phyloP scores from a whole-genome alignment of 768 basidiomycete genomes.

The Rhodotorula kratochvilovae region DNA sequence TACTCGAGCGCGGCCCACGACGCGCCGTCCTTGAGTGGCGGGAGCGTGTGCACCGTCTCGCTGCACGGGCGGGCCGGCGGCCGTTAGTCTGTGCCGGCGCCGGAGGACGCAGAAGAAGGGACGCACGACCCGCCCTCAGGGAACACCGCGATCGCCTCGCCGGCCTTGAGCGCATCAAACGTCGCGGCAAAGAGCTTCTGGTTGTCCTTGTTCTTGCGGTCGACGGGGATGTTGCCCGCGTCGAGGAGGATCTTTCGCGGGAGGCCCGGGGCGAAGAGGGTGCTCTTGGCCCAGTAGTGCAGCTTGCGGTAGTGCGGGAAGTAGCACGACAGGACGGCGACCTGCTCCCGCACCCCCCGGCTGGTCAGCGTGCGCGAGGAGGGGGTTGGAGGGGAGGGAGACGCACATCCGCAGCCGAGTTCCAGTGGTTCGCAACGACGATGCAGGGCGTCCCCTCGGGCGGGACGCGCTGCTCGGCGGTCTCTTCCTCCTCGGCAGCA shows the following conservation, averaged over 20 bases:
- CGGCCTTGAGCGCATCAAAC: slow-evolving; percentile 73
- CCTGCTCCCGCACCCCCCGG: slow-evolving; percentile 30
- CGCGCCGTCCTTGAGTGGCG: slow-evolving; percentile 81
- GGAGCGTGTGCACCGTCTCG: slow-evolving; percentile 87
- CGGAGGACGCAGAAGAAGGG: no score
- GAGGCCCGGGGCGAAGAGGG: slow-evolving; percentile 73
- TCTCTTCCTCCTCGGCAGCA: not conserved
- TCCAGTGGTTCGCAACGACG: slow-evolving; percentile 37
- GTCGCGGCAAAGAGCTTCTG: slow-evolving; percentile 82
- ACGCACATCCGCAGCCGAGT: slow-evolving; percentile 38
- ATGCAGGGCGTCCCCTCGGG: slow-evolving; percentile 22
- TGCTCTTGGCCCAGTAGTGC: slow-evolving; percentile 85
- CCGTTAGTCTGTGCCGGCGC: slow-evolving; percentile 16
- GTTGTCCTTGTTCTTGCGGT: slow-evolving; percentile 83
- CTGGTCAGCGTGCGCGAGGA: slow-evolving; percentile 32
- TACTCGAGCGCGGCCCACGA: slow-evolving; percentile 95
- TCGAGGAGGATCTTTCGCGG: slow-evolving; percentile 69
- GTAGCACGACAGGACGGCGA: slow-evolving; percentile 51
- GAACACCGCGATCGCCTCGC: slow-evolving; percentile 83
- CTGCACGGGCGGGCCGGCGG: slow-evolving; percentile 44
- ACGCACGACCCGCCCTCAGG: slow-evolving; percentile 87
- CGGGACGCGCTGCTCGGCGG: slow-evolving; percentile 16
- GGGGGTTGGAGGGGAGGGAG: no score
- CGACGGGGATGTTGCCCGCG: slow-evolving; percentile 96
- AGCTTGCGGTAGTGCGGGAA: slow-evolving; percentile 77